Evolutionary conservation across 1,284 basidiomycete species (phyloP).

Genomic region (Somion occarium): DNA sequence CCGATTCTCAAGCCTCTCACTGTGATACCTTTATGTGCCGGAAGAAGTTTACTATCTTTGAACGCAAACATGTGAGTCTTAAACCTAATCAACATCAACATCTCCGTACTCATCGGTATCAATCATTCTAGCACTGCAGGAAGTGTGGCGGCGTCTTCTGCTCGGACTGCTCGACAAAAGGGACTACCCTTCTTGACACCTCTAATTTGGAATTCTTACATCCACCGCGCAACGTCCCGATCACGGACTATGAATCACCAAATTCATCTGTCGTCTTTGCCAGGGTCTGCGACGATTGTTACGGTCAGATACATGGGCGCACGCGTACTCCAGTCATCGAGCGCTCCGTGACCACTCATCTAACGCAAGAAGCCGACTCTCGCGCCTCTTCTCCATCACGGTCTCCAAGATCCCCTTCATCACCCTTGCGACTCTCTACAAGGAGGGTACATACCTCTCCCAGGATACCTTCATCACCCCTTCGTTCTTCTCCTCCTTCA

Average conservation of each 20-base stretch:
- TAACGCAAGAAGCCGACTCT: slow-evolving; percentile 25
- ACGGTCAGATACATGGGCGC: slow-evolving; percentile 59
- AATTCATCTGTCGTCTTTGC: slow-evolving; percentile 43
- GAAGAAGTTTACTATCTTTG: slow-evolving; percentile 56
- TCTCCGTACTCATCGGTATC: slow-evolving; percentile 20
- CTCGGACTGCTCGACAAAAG: slow-evolving; percentile 47
- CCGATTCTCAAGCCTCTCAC: slow-evolving; percentile 51
- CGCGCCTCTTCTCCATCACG: slow-evolving; percentile 29
- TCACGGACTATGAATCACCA: slow-evolving; percentile 50
- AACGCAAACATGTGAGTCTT: slow-evolving; percentile 65
- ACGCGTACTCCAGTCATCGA: slow-evolving; percentile 29
- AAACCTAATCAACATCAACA: slow-evolving; percentile 12
- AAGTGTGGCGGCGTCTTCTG: slow-evolving; percentile 80
- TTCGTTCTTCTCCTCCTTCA: slow-evolving; percentile 28
- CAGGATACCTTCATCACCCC: slow-evolving; percentile 28
- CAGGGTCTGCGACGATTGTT: slow-evolving; percentile 72
- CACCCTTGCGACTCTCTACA: slow-evolving; percentile 19
- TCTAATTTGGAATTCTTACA: slow-evolving; percentile 62
- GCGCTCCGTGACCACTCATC: slow-evolving; percentile 36
- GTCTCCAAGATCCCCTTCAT: slow-evolving; percentile 28
- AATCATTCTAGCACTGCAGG: slow-evolving; percentile 57
- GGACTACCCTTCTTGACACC: slow-evolving; percentile 60
- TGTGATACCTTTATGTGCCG: slow-evolving; percentile 73
- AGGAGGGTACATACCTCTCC: slow-evolving; percentile 22
- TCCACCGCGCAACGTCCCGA: slow-evolving; percentile 60